Evolutionary conservation across 257 asterid species (phyloP).

Genomic region (Lithospermum erythrorhizon): DNA sequence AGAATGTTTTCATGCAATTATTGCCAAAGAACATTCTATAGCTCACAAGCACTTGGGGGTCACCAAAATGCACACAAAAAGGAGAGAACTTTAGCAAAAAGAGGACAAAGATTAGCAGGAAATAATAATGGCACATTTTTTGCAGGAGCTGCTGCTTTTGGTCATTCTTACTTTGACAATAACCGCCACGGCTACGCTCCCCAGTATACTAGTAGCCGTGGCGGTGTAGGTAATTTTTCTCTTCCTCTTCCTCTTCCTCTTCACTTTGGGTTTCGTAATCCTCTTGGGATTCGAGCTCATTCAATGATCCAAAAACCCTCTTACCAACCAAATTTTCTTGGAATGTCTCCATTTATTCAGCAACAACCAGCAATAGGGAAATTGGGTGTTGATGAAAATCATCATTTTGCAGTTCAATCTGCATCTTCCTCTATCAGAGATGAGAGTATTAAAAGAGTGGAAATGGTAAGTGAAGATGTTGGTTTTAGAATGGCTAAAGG

Average conservation of each 20-base stretch:
- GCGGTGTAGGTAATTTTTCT: background rate
- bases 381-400: conserved; percentile 3
- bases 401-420: background rate
- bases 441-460: background rate
- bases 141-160: conserved; percentile 9
- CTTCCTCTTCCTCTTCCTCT: conserved; percentile 7
- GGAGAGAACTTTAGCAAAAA: conserved; percentile 27
- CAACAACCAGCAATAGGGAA: conserved; percentile 13
- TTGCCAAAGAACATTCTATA: conserved; percentile 36
- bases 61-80: conserved; percentile 43
- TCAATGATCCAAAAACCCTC: conserved; percentile 14
- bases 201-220: background rate
- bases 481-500: background rate
- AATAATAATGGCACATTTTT: background rate
- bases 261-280: conserved; percentile 5
- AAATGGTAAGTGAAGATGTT: background rate
- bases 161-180: background rate
- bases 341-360: background rate
- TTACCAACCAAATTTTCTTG: background rate
- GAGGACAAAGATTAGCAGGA: background rate
- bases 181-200: background rate
- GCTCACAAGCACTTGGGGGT: conserved; percentile 45
- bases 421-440: conserved; percentile 1
- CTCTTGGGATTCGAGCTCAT: conserved; percentile 14
- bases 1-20: conserved; percentile 25